Evolutionary conservation across 1,139 yeast genomes (phyloP).

Genomic region (Lodderomyces metapsilosis): DNA sequence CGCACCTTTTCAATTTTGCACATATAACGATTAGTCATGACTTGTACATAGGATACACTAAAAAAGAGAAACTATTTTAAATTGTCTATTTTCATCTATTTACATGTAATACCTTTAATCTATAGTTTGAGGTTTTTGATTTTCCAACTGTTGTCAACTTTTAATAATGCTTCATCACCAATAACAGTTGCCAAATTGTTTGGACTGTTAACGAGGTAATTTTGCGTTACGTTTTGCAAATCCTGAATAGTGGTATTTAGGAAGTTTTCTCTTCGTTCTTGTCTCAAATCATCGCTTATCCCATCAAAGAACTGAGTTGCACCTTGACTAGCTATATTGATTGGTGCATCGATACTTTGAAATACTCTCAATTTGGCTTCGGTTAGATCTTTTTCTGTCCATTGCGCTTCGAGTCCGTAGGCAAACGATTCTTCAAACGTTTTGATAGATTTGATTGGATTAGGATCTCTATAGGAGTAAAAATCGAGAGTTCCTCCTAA

Average conservation of each 20-base stretch:
- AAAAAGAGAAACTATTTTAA: background rate
- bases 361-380: slow-evolving; percentile 89
- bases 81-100: background rate
- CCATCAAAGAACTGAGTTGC: slow-evolving; percentile 62
- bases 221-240: slow-evolving; percentile 59
- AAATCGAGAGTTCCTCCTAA: slow-evolving; percentile 76
- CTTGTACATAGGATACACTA: background rate
- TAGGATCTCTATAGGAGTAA: slow-evolving; percentile 94
- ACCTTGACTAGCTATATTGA: slow-evolving; percentile 79
- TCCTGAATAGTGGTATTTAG: slow-evolving; percentile 65
- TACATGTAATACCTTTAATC: background rate
- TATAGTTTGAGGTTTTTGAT: slow-evolving; percentile 8
- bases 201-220: slow-evolving; percentile 43
- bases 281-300: slow-evolving; percentile 77
- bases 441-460: slow-evolving; percentile 66
- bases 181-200: slow-evolving; percentile 46
- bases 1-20: background rate
- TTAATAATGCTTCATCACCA: slow-evolving; percentile 45
- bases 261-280: slow-evolving; percentile 71
- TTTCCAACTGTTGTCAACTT: slow-evolving; percentile 33
- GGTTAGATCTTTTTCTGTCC: slow-evolving; percentile 64
- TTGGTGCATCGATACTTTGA: slow-evolving; percentile 91
- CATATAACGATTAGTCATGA: background rate
- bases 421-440: slow-evolving; percentile 59
- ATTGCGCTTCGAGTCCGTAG: slow-evolving; percentile 51